Conservation (phyloP, 225 moss, liverwort and hornwort genomes). For the Marchantia polymorpha region DNA sequence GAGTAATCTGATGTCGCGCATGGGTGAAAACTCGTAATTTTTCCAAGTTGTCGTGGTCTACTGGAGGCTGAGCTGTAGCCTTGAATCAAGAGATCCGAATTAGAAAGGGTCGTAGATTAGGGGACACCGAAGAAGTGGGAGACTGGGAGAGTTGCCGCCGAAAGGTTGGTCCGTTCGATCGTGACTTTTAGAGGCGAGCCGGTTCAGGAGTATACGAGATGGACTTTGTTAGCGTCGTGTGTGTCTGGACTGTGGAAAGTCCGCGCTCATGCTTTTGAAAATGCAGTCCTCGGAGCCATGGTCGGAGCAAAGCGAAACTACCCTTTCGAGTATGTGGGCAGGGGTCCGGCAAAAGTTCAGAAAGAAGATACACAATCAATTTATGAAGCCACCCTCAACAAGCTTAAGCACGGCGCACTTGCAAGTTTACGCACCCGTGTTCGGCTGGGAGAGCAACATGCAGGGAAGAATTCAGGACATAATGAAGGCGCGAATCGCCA, state of each 20-base stretch:
- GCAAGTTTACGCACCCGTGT: not conserved
- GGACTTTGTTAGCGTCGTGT: too few species aligned
- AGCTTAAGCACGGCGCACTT: constrained; percentile 31
- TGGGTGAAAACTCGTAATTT: not conserved
- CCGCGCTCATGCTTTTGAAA: too few species aligned
- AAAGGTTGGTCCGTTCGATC: too few species aligned
- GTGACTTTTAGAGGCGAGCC: too few species aligned
- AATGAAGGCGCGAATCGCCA: not conserved
- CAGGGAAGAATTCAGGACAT: not conserved
- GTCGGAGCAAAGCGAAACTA: constrained; percentile 35
- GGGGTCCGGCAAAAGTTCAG: constrained; percentile 23
- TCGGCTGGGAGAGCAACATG: constrained; percentile 7
- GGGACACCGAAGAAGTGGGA: not conserved
- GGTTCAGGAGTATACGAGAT: too few species aligned
- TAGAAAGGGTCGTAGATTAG: too few species aligned
- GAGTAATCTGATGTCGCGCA: too few species aligned
- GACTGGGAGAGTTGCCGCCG: not conserved
- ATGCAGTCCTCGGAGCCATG: constrained; percentile 11
- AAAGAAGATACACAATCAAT: constrained; percentile 33
- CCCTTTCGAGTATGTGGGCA: constrained; percentile 21
- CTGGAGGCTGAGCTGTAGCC: not conserved
- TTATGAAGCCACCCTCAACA: constrained; percentile 30
- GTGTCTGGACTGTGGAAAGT: too few species aligned
- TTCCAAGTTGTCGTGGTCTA: not conserved
- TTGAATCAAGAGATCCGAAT: not conserved